Base-by-base conservation (phyloP, 2,329 filamentous ascomycete genomes). In the Penicillium sp. region DNA sequence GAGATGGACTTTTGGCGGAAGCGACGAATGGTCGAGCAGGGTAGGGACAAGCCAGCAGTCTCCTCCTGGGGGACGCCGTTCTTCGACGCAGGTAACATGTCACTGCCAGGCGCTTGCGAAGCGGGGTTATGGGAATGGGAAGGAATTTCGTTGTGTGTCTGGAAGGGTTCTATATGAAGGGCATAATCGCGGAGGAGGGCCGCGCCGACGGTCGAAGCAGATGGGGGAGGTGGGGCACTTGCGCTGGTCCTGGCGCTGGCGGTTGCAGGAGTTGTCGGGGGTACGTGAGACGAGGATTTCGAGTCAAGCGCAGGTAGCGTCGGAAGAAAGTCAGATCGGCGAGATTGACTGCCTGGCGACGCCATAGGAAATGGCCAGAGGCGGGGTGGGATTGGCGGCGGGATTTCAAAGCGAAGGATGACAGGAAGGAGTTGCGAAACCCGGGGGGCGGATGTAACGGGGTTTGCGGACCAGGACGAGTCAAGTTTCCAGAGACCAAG, bases 101-200 rank as follows among this genome's bases (percentile, higher is more conserved):
- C 65, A 57, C 55, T 66, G 61, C 66, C 61, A 38, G 66, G 57
- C 26, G 67, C 53, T 58, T 66, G 67, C 38, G 68, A 61, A 51
- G 54, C 51, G 45, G 68, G 56, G 35, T 72, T 58, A 44, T 66
- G 69, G 19, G 61, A 60, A 44, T 66, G 69, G 19, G 61, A 60
- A 61, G 71, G 70, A 55, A 73, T 75, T 37, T 76, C 73, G 68
- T 73, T 72, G 47, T 75, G 69, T 37, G 77, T 73, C 61, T 79
- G 77, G 40, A 79, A 73, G 19, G 79, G 74, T 60, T 79, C 76
- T 73, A 82, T 76, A 63, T 81, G 75, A 42, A 73, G 71, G 56
- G 76, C 76, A 78, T 81, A 77, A 60, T 80, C 79, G 62, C 76
- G 79, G 45, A 80, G 76, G 50, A 81, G 73, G 19, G 76, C 75